Evolutionary conservation across 352 stramenopile species (phyloP), one percentile per base, ranked within the genome.

Genomic region (Globisporangium emineosum): DNA sequence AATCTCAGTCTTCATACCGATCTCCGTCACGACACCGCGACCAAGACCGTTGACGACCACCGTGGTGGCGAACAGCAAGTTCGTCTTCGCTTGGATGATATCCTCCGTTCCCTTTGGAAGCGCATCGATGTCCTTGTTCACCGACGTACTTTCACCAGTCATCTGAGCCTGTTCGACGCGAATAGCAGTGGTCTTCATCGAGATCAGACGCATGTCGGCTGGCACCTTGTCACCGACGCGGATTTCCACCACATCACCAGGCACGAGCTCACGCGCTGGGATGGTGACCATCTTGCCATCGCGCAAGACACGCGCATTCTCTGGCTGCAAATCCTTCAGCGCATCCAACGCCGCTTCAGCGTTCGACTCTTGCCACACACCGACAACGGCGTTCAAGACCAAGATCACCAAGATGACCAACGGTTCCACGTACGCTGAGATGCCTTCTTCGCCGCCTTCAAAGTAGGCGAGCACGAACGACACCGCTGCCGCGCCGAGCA

Each of bases 1-100:
- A 64, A 99, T 99, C 80, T 99, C 97, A 8, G 97, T 99, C 72
- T 93, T 78, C 96, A 99, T 98, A 37, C 97, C 97, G 25, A 98
- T 98, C 50, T 96, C 76, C 9, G 96, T 97, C 10, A 99, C 96
- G 10, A 99, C 78, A 27, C 93, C 97, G 15, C 83, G 76, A 25
- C 90, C 96, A 60, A 96, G 86, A 5, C 98, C 98, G 62, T 97
- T 93, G 5, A 98, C 98, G n/a, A 99, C 89, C 15, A 99, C 96
- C 0, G 97, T 99, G 15, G 97, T 96, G 15, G 93, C 89, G 73
- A 99, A 99, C 5, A 99, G 79, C 93, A 99, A 98, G 73, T 98
- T 98, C 25, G 65, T 83, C 83, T 98, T 98, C 56, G 84, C 87
- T 70, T 98, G 89, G 50, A 98, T 94, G 32, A 93, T 76, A 58